Percentiles rank a stretch among this genome's conserved stretches.
Evolutionary conservation across 2,329 filamentous ascomycete genomes (phyloP).

Genomic region (Canariomyces notabilis): DNA sequence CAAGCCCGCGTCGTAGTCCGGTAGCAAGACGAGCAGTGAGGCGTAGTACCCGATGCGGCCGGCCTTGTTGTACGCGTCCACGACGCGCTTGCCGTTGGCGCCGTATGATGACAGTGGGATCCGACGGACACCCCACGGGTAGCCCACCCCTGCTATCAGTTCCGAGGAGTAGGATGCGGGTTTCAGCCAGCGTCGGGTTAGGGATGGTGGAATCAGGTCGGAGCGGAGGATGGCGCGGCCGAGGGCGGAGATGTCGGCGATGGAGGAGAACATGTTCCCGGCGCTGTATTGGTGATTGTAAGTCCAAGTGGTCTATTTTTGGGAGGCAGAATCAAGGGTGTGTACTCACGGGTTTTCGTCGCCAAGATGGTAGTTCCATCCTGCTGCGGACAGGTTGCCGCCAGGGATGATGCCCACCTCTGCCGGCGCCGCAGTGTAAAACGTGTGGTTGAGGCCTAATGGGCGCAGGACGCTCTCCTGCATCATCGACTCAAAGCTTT

Average conservation of each 20-base stretch:
- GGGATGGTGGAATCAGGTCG: conserved; percentile 30
- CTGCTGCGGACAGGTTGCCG: conserved; percentile 12
- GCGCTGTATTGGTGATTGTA: conserved; percentile 25
- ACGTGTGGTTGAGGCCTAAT: conserved; percentile 30
- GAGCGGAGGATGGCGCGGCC: conserved; percentile 40
- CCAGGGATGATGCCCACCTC: conserved; percentile 25
- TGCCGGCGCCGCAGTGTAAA: conserved; percentile 20
- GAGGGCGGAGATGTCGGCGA: conserved; percentile 37
- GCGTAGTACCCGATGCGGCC: conserved; percentile 27
- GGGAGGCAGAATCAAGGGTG: not conserved
- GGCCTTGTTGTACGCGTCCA: conserved; percentile 28
- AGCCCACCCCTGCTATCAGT: conserved; percentile 34
- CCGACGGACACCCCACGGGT: conserved; percentile 42
- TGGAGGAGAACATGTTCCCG: conserved; percentile 42
- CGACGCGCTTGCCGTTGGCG: conserved; percentile 26
- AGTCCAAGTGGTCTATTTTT: not conserved
- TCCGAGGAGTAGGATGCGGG: conserved; percentile 36
- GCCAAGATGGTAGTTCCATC: conserved; percentile 35
- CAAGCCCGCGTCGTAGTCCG: conserved; percentile 25
- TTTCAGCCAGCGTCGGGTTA: conserved; percentile 42
- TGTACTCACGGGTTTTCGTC: conserved; percentile 37
- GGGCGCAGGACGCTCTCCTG: conserved; percentile 29
- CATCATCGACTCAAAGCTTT: conserved; percentile 27
- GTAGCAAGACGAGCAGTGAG: conserved; percentile 21
- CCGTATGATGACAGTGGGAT: conserved; percentile 24